These are phyloP conservation scores for Salix exigua DNA, from an alignment of 345 rosid species.

Conservation along the genomic window DNA sequence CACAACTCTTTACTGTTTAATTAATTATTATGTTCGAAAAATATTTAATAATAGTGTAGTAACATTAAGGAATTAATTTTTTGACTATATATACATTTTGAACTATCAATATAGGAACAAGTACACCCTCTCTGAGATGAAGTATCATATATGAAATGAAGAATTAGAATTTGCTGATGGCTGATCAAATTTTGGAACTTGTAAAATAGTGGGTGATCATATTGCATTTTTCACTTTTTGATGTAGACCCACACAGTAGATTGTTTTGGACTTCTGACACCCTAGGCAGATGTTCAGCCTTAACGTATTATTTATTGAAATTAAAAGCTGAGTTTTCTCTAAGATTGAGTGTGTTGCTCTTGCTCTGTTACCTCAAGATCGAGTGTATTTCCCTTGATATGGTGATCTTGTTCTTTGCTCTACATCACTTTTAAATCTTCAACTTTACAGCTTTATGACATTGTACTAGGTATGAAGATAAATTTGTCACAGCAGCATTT, in stretches of 20 bases:
- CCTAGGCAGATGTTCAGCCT: no score
- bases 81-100: background rate
- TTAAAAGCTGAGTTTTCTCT: no score
- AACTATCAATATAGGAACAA: background rate
- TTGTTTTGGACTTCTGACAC: background rate
- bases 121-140: background rate
- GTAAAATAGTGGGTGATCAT: background rate
- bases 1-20: background rate
- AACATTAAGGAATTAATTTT: background rate
- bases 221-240: constrained; percentile 9
- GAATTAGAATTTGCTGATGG: background rate
- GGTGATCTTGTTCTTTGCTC: no score
- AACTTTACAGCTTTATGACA: constrained; percentile 12
- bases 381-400: no score
- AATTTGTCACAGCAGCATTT: constrained; percentile 66
- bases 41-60: background rate
- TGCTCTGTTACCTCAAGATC: no score
- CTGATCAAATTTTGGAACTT: background rate
- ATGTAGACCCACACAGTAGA: background rate
- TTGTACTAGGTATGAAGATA: constrained; percentile 64
- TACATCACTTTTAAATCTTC: background rate
- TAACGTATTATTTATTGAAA: no score
- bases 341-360: no score
- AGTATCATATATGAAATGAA: background rate
- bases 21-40: background rate